phyloP scores from a whole-genome alignment of 805 yeast species.

The Candida awuae region DNA sequence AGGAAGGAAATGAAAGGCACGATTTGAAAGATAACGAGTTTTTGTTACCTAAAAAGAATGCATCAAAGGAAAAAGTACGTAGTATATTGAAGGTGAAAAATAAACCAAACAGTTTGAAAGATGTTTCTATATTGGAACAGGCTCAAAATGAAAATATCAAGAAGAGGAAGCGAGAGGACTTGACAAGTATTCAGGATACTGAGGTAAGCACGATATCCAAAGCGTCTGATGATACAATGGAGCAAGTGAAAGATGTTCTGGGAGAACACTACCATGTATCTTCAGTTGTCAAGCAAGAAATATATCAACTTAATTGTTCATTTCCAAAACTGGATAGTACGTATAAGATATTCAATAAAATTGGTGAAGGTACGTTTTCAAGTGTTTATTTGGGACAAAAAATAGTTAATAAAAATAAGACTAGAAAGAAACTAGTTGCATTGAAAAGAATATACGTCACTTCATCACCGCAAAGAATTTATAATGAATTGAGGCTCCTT shows the following conservation, averaged over 20 bases:
- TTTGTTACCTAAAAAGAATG: not conserved
- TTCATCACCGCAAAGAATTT: conserved; percentile 85
- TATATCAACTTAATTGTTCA: conserved; percentile 20
- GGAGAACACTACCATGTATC: conserved; percentile 7
- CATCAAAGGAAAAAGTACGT: not conserved
- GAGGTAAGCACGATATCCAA: conserved; percentile 1
- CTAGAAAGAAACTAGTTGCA: conserved; percentile 50
- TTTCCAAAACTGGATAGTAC: conserved; percentile 26
- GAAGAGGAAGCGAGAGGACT: not conserved
- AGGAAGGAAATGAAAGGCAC: not conserved
- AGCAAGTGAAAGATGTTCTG: conserved; percentile 5
- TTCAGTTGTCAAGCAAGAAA: conserved; percentile 29
- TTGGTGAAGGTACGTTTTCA: conserved; percentile 83
- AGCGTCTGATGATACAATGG: conserved; percentile 2
- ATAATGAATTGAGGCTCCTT: conserved; percentile 75
- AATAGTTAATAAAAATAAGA: conserved; percentile 19
- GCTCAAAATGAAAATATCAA: conserved; percentile 5
- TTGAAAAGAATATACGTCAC: conserved; percentile 91
- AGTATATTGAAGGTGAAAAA: not conserved
- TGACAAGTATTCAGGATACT: not conserved
- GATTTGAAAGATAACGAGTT: conserved; percentile 1
- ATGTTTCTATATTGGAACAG: conserved; percentile 9
- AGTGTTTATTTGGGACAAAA: conserved; percentile 41
- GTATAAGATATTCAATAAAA: conserved; percentile 37
- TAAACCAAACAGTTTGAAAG: not conserved